phyloP scores from a whole-genome alignment of 441 rosid genomes.

The Croton laevigatus region DNA sequence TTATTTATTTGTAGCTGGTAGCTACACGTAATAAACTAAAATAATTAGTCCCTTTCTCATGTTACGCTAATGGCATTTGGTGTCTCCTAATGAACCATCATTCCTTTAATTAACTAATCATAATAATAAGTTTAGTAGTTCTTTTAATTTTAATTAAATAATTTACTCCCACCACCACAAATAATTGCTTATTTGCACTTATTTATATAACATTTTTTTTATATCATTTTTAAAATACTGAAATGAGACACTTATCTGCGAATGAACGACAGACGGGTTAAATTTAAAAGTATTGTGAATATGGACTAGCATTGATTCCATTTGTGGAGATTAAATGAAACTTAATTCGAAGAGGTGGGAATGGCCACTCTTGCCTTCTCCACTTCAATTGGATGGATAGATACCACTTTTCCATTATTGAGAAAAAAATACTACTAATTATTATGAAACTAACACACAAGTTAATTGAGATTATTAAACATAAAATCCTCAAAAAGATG shows the following conservation, averaged over 20 bases:
- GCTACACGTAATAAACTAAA: no score
- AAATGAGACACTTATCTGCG: no score
- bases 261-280: no score
- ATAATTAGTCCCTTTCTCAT: not conserved
- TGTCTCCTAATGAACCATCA: constrained; percentile 26
- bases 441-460: not conserved
- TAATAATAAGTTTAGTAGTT: no score
- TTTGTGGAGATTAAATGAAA: constrained; percentile 1
- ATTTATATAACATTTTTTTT: no score
- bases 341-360: constrained; percentile 6
- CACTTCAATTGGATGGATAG: constrained; percentile 33
- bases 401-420: constrained; percentile 23
- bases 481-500: constrained; percentile 1
- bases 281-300: not conserved
- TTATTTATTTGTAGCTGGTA: no score
- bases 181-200: no score
- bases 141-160: not conserved
- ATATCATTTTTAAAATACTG: no score
- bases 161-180: no score
- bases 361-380: constrained; percentile 35
- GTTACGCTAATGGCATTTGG: constrained; percentile 15
- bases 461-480: not conserved
- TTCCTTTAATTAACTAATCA: not conserved
- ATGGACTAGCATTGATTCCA: not conserved
- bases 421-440: constrained; percentile 1